These are phyloP conservation scores for Incumbomyces lentus DNA, from an alignment of 2,329 filamentous ascomycete genomes.

Conservation along the genomic window DNA sequence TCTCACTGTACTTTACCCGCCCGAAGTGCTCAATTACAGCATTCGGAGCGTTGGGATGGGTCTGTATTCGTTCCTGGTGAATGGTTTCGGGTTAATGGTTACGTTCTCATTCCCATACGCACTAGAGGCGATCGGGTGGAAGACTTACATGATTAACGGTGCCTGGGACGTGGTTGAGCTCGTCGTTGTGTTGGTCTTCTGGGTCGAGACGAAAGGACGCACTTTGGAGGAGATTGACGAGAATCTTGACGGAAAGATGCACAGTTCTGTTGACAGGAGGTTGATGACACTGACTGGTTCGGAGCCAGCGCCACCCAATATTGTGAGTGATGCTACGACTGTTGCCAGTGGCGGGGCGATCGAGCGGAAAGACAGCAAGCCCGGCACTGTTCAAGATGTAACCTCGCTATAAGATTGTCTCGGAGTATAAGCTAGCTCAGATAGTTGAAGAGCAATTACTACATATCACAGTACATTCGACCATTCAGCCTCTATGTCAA, in stretches of 20 bases:
- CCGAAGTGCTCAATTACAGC: slow-evolving; percentile 44
- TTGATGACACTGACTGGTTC: slow-evolving; percentile 9
- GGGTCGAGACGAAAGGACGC: slow-evolving; percentile 26
- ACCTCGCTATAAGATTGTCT: too few relatives aligned
- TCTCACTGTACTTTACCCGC: slow-evolving; percentile 39
- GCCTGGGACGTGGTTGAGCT: slow-evolving; percentile 24
- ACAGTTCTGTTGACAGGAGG: neutral
- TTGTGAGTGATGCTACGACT: too few relatives aligned
- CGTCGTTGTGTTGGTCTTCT: slow-evolving; percentile 25
- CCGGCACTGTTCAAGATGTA: too few relatives aligned
- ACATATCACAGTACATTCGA: too few relatives aligned
- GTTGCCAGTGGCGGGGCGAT: too few relatives aligned
- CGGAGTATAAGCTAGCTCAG: too few relatives aligned
- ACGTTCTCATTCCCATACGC: slow-evolving; percentile 40
- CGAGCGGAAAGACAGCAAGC: too few relatives aligned
- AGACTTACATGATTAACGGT: slow-evolving; percentile 26
- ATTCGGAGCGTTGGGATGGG: slow-evolving; percentile 47
- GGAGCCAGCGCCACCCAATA: too few relatives aligned
- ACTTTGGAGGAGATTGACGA: slow-evolving; percentile 25
- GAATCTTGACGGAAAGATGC: slow-evolving; percentile 28
- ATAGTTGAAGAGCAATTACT: too few relatives aligned
- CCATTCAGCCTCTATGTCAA: too few relatives aligned
- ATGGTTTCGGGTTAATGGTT: slow-evolving; percentile 37
- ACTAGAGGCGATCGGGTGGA: slow-evolving; percentile 27
- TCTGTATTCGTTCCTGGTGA: slow-evolving; percentile 35